A percentile compares a stretch with the other conserved stretches of the same genome.
Conservation (phyloP, 2,329 filamentous ascomycete species). For the Onygenales sp. region DNA sequence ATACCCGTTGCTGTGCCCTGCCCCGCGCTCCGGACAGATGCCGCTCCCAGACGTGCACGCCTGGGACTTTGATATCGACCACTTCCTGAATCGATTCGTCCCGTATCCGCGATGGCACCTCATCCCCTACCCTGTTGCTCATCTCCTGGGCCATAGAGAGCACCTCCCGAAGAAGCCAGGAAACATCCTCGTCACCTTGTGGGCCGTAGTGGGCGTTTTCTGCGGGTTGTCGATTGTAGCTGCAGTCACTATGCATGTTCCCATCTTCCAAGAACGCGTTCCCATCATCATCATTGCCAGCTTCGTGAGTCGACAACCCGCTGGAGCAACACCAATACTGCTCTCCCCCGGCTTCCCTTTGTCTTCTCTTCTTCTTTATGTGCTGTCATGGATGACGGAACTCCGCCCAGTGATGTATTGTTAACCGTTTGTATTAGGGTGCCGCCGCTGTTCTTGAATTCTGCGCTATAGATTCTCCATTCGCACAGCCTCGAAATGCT, state of each 20-base stretch:
- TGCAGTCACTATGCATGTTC: slow-evolving; percentile 45
- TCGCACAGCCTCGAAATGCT: slow-evolving; percentile 63
- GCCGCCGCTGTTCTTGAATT: slow-evolving; percentile 69
- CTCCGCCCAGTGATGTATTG: background rate
- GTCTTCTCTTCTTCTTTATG: background rate
- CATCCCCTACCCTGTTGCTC: slow-evolving; percentile 57
- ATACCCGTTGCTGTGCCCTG: background rate
- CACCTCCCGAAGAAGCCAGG: slow-evolving; percentile 36
- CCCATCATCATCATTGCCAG: slow-evolving; percentile 58
- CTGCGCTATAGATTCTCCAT: slow-evolving; percentile 59
- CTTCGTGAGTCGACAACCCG: slow-evolving; percentile 46
- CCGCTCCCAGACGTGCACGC: slow-evolving; percentile 14
- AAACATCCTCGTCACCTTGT: slow-evolving; percentile 50
- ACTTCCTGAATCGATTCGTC: slow-evolving; percentile 60
- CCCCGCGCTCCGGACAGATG: background rate
- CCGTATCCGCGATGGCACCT: slow-evolving; percentile 55
- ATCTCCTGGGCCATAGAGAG: slow-evolving; percentile 57
- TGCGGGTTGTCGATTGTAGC: slow-evolving; percentile 51
- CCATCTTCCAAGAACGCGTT: slow-evolving; percentile 42
- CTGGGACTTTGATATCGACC: slow-evolving; percentile 64
- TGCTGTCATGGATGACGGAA: background rate
- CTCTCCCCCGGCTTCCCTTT: background rate
- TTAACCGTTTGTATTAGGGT: slow-evolving; percentile 39
- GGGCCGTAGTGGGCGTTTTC: slow-evolving; percentile 58
- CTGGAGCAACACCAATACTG: background rate